Evolutionary conservation across 306 rosid species (phyloP).

Genomic region (Chamaecrista fasciculata): DNA sequence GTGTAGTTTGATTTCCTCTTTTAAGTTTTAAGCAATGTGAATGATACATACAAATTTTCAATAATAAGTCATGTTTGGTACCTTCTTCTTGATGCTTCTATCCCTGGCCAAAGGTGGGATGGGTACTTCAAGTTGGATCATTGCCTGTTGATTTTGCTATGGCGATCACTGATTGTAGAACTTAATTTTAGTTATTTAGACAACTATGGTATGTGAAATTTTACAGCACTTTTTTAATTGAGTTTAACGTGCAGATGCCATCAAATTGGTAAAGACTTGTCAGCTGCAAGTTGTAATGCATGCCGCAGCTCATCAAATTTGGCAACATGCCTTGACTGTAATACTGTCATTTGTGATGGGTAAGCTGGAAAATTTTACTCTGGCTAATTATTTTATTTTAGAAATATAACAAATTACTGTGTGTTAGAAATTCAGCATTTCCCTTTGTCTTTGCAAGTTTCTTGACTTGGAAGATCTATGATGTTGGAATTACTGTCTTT

Average conservation of each 20-base stretch:
- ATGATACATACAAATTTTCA: conserved; percentile 5
- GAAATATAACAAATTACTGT: not conserved
- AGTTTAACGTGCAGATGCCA: conserved; percentile 61
- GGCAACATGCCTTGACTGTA: conserved; percentile 82
- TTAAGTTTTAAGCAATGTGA: conserved; percentile 6
- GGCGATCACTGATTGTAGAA: not conserved
- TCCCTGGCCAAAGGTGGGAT: not conserved
- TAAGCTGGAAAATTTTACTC: conserved; percentile 39
- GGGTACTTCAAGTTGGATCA: not conserved
- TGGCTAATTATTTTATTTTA: conserved; percentile 6
- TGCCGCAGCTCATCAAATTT: conserved; percentile 60
- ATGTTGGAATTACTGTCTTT: conserved; percentile 7
- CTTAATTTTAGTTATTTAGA: conserved; percentile 5
- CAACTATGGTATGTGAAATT: not conserved
- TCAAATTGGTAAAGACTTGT: conserved; percentile 58
- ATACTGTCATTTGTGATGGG: conserved; percentile 70
- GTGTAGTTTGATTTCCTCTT: not conserved
- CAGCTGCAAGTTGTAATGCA: conserved; percentile 54
- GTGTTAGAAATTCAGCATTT: conserved; percentile 6
- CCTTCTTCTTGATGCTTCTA: not conserved
- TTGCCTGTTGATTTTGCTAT: conserved; percentile 13
- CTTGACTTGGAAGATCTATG: not conserved
- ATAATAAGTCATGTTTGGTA: not conserved
- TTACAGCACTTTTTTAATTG: conserved; percentile 6
- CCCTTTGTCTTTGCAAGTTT: not conserved